A percentile compares a stretch with the other conserved stretches of the same genome.
phyloP scores from a whole-genome alignment of 495 filamentous ascomycete species.

The Tuber umbilicatum region DNA sequence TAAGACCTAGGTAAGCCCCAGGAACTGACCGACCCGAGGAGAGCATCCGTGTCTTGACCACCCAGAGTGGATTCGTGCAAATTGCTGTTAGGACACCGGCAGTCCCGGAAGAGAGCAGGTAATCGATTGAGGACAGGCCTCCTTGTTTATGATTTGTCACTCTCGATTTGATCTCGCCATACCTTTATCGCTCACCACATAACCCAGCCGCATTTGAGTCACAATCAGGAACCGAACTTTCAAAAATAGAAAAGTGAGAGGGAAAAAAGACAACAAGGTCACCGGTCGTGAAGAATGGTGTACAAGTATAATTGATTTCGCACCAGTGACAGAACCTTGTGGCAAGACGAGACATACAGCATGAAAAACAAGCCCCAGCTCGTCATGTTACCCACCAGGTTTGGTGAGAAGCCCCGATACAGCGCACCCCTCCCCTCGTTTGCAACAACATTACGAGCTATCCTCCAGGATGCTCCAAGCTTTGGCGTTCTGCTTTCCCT shows the following conservation, averaged over 20 bases:
- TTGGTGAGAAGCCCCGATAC: slow-evolving; percentile 84
- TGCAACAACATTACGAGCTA: slow-evolving; percentile 51
- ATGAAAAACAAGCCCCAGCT: slow-evolving; percentile 92
- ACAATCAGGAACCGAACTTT: slow-evolving; percentile 36
- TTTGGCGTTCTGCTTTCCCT: slow-evolving; percentile 32
- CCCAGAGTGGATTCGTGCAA: slow-evolving; percentile 95
- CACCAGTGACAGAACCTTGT: slow-evolving; percentile 8
- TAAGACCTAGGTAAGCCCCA: slow-evolving; percentile 67
- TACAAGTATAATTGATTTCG: background rate
- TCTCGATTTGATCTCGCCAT: slow-evolving; percentile 41
- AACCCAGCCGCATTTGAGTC: slow-evolving; percentile 13
- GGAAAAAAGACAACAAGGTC: background rate
- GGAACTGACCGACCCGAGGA: slow-evolving; percentile 64
- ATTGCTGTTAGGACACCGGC: slow-evolving; percentile 70
- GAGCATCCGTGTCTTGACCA: slow-evolving; percentile 96
- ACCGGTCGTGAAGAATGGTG: background rate
- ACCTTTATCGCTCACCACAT: slow-evolving; percentile 24
- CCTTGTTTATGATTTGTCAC: slow-evolving; percentile 25
- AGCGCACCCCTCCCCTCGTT: slow-evolving; percentile 58
- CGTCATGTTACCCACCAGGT: slow-evolving; percentile 80
- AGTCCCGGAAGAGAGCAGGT: slow-evolving; percentile 70
- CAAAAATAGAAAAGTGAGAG: background rate
- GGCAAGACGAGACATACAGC: slow-evolving; percentile 48
- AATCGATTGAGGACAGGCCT: slow-evolving; percentile 63
- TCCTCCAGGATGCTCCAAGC: slow-evolving; percentile 51